Conservation (phyloP, 140 eudicot genomes). For the Flaveria floridana region DNA sequence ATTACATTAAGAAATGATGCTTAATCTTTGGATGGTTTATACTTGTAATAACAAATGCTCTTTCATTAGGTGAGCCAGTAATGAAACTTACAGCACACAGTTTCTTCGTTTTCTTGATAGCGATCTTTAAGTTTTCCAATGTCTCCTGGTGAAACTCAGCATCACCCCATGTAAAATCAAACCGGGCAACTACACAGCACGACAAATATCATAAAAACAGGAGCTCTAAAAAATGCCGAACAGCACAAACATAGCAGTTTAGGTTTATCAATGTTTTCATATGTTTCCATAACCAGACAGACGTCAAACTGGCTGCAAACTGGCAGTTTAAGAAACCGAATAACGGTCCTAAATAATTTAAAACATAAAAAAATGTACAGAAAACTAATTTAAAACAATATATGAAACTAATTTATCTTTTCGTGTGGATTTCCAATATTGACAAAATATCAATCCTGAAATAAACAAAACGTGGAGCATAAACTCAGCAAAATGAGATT, state of each 20-base stretch:
- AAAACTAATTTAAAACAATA: not conserved
- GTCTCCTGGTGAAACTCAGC: slow-evolving; percentile 57
- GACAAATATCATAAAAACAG: not conserved
- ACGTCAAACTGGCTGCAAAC: not conserved
- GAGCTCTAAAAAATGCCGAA: not conserved
- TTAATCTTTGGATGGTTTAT: slow-evolving; percentile 22
- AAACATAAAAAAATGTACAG: too few relatives aligned
- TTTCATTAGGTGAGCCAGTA: not conserved
- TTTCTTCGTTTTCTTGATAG: slow-evolving; percentile 50
- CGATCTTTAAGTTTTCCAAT: slow-evolving; percentile 46
- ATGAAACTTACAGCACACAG: slow-evolving; percentile 50
- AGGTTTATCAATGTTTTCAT: not conserved
- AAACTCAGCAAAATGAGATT: not conserved
- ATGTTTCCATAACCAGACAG: too few relatives aligned
- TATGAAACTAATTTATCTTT: too few relatives aligned
- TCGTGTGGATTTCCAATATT: not conserved
- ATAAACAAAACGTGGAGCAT: too few relatives aligned
- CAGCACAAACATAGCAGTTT: not conserved
- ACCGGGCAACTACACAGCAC: slow-evolving; percentile 45
- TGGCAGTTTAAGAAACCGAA: not conserved
- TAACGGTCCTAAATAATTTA: not conserved
- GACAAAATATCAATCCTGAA: too few relatives aligned
- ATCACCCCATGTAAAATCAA: slow-evolving; percentile 66
- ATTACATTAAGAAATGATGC: not conserved
- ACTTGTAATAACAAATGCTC: not conserved